These are phyloP conservation scores for Labyrinthula sp. DNA, from an alignment of 352 stramenopile species.

Conservation along the genomic window DNA sequence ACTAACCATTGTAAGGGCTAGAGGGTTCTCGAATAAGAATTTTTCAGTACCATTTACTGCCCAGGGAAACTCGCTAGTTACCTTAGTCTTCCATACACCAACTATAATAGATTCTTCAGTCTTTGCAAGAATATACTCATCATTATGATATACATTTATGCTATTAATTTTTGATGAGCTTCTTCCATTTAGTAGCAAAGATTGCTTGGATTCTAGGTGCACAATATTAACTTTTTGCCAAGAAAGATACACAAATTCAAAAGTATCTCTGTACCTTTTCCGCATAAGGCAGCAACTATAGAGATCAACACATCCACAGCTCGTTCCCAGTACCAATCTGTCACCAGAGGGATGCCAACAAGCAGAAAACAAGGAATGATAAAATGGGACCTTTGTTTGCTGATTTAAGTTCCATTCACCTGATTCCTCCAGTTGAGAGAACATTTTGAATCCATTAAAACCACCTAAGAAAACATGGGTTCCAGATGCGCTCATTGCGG, in stretches of 20 bases:
- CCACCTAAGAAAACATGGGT: slow-evolving; percentile 70
- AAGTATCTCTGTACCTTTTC: slow-evolving; percentile 71
- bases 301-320: slow-evolving; percentile 65
- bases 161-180: slow-evolving; percentile 75
- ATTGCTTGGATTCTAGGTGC: slow-evolving; percentile 50
- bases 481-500: slow-evolving; percentile 61
- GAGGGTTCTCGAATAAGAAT: slow-evolving; percentile 76
- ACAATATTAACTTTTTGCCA: slow-evolving; percentile 77
- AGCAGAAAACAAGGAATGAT: slow-evolving; percentile 70
- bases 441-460: slow-evolving; percentile 73
- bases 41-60: slow-evolving; percentile 59
- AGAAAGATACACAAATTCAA: slow-evolving; percentile 81
- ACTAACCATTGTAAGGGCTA: slow-evolving; percentile 63
- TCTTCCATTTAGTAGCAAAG: slow-evolving; percentile 58
- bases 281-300: slow-evolving; percentile 70
- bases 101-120: slow-evolving; percentile 69
- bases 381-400: slow-evolving; percentile 61
- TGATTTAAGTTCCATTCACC: slow-evolving; percentile 53
- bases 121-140: slow-evolving; percentile 55
- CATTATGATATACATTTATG: slow-evolving; percentile 76
- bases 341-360: slow-evolving; percentile 68
- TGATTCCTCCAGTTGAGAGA: slow-evolving; percentile 54
- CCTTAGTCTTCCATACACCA: slow-evolving; percentile 62
- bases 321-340: slow-evolving; percentile 57
- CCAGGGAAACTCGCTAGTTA: slow-evolving; percentile 72